A percentile compares a stretch with the other conserved stretches of the same genome.
These are phyloP conservation scores for Cordyceps militaris DNA, from an alignment of 2,329 filamentous ascomycete species.

Conservation along the genomic window DNA sequence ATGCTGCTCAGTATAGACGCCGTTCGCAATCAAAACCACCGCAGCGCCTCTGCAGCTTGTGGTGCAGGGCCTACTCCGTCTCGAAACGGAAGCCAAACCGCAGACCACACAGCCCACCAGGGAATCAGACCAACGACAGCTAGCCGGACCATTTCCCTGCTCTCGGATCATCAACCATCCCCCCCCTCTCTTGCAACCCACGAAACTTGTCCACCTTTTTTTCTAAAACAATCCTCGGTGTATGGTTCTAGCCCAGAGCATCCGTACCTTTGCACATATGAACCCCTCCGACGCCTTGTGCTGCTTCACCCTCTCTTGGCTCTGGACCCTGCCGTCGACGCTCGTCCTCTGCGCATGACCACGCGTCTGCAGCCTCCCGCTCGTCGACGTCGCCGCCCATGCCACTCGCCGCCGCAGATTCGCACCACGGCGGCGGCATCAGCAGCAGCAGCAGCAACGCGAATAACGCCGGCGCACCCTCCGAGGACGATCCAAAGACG, in stretches of 20 bases:
- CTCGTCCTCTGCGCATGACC: slow-evolving; percentile 7
- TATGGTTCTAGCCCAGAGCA: neutral
- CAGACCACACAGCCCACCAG: neutral
- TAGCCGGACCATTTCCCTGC: slow-evolving; percentile 3
- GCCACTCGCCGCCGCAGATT: slow-evolving; percentile 10
- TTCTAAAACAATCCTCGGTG: neutral
- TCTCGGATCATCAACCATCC: slow-evolving; percentile 4
- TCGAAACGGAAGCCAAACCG: slow-evolving; percentile 4
- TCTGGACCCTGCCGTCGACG: neutral
- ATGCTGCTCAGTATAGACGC: neutral
- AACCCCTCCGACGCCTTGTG: neutral
- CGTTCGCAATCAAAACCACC: neutral
- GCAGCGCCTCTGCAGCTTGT: neutral
- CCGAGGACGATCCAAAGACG: neutral
- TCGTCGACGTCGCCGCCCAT: slow-evolving; percentile 12
- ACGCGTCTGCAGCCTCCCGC: neutral
- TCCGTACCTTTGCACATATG: neutral
- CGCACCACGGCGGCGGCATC: slow-evolving; percentile 6
- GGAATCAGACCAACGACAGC: slow-evolving; percentile 8
- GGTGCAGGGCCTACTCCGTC: neutral
- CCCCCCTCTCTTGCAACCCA: neutral
- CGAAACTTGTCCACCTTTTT: neutral
- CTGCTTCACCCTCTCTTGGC: neutral
- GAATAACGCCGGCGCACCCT: neutral
- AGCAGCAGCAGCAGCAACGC: slow-evolving; percentile 7